A percentile compares a stretch with the other conserved stretches of the same genome.
These are phyloP conservation scores for Corymbia maculata DNA, from an alignment of 345 rosid species.

Conservation along the genomic window DNA sequence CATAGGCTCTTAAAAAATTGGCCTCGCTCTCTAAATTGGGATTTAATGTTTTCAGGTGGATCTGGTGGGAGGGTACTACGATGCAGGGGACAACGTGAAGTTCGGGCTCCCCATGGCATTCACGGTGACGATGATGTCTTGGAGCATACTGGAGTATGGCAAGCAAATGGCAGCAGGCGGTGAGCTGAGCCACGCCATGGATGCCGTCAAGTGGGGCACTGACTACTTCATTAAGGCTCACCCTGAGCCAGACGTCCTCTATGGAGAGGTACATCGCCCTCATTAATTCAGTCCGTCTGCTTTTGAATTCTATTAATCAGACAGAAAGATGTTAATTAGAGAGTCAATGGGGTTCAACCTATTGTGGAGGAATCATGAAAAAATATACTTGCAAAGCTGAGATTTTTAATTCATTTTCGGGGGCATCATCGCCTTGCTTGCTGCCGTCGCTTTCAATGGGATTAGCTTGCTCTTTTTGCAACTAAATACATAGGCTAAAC, in stretches of 20 bases:
- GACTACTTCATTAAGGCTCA: conserved; percentile 97
- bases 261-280: conserved; percentile 64
- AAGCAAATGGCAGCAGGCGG: conserved; percentile 63
- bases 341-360: background rate
- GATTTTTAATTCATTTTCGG: background rate
- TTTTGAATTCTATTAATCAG: background rate
- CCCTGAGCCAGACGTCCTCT: conserved; percentile 83
- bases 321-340: background rate
- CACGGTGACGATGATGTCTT: conserved; percentile 96
- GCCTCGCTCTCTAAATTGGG: background rate
- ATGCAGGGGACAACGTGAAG: conserved; percentile 99
- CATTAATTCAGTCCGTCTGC: background rate
- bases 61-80: conserved; percentile 96
- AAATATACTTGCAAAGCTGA: background rate
- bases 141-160: conserved; percentile 93
- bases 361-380: background rate
- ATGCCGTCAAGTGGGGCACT: conserved; percentile 95
- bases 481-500: background rate
- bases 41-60: conserved; percentile 46
- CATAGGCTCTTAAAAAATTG: background rate
- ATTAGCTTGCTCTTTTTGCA: background rate
- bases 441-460: background rate
- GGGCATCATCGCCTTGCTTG: background rate
- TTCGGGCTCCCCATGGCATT: conserved; percentile 99
- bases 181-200: conserved; percentile 80